Evolutionary conservation across 2,329 filamentous ascomycete species (phyloP).

Genomic region (Cladophialophora exuberans): DNA sequence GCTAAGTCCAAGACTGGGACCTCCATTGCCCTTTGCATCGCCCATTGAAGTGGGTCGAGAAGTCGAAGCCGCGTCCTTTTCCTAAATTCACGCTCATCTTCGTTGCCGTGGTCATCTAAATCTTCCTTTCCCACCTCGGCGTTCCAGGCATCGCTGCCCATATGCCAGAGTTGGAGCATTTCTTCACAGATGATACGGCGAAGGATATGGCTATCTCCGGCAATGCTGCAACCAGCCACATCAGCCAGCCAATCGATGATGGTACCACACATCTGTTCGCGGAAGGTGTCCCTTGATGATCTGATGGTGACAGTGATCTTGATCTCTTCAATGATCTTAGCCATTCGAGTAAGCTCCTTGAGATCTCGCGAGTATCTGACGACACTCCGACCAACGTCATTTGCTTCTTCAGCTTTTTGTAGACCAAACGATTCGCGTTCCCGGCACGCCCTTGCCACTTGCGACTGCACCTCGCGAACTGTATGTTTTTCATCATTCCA

Average conservation of each 20-base stretch:
- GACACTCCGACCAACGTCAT: conserved; percentile 84
- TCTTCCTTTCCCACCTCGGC: conserved; percentile 75
- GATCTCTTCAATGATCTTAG: conserved; percentile 88
- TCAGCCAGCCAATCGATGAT: conserved; percentile 96
- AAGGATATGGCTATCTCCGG: conserved; percentile 76
- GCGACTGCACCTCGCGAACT: conserved; percentile 83
- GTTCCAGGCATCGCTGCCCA: conserved; percentile 82
- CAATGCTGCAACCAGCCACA: conserved; percentile 85
- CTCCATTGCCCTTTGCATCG: conserved; percentile 45
- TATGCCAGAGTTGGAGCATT: conserved; percentile 82
- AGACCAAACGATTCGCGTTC: conserved; percentile 70
- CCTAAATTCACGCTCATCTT: conserved; percentile 52
- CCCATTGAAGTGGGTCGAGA: conserved; percentile 45
- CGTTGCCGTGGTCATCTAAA: conserved; percentile 76
- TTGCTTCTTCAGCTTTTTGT: conserved; percentile 80
- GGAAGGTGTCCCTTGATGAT: conserved; percentile 90
- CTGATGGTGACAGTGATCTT: conserved; percentile 94
- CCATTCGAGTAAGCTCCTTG: conserved; percentile 72
- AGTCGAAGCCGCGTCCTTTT: conserved; percentile 45
- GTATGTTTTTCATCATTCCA: conserved; percentile 99
- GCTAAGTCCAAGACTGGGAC: conserved; percentile 42
- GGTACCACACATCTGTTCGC: conserved; percentile 97
- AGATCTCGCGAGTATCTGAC: conserved; percentile 76
- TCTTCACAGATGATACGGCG: conserved; percentile 87
- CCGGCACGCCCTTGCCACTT: conserved; percentile 86